Evolutionary conservation across 768 basidiomycete genomes (phyloP).

Genomic region (Tylopilus sp.): DNA sequence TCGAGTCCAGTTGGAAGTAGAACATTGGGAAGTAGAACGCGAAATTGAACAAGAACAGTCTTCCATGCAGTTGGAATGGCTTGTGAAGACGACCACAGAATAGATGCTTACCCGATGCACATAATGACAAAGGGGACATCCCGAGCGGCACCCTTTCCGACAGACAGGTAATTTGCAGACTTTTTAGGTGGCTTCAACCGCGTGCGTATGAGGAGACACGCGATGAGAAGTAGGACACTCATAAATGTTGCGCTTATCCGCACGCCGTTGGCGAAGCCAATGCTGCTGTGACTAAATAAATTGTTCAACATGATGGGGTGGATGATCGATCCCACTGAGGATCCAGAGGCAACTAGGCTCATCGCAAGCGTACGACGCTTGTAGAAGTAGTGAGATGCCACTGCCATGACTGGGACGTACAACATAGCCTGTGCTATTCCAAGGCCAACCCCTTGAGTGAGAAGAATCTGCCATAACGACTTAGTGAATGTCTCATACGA

Average conservation of each 20-base stretch:
- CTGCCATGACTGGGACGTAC: slow-evolving; percentile 43
- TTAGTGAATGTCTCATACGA: background rate
- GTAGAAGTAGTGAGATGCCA: slow-evolving; percentile 45
- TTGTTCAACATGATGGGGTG: slow-evolving; percentile 34
- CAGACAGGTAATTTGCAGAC: slow-evolving; percentile 12
- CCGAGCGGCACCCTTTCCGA: slow-evolving; percentile 10
- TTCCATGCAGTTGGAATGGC: background rate
- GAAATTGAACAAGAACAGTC: slow-evolving; percentile 26
- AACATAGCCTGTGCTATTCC: slow-evolving; percentile 46
- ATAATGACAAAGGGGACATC: slow-evolving; percentile 21
- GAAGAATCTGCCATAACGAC: slow-evolving; percentile 37
- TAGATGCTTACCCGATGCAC: slow-evolving; percentile 19
- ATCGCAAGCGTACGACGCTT: slow-evolving; percentile 41
- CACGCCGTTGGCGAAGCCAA: slow-evolving; percentile 45
- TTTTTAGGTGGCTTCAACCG: slow-evolving; percentile 34
- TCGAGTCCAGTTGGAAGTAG: slow-evolving; percentile 53
- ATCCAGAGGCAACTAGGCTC: slow-evolving; percentile 40
- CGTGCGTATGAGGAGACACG: slow-evolving; percentile 35
- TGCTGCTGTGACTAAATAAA: slow-evolving; percentile 8
- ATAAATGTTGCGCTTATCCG: slow-evolving; percentile 46
- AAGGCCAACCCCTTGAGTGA: slow-evolving; percentile 45
- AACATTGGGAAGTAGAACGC: slow-evolving; percentile 52
- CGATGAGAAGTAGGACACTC: slow-evolving; percentile 33
- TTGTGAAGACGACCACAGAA: background rate
- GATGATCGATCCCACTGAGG: slow-evolving; percentile 27